phyloP scores from a whole-genome alignment of 768 basidiomycete genomes.

The Tricholoma sp. region DNA sequence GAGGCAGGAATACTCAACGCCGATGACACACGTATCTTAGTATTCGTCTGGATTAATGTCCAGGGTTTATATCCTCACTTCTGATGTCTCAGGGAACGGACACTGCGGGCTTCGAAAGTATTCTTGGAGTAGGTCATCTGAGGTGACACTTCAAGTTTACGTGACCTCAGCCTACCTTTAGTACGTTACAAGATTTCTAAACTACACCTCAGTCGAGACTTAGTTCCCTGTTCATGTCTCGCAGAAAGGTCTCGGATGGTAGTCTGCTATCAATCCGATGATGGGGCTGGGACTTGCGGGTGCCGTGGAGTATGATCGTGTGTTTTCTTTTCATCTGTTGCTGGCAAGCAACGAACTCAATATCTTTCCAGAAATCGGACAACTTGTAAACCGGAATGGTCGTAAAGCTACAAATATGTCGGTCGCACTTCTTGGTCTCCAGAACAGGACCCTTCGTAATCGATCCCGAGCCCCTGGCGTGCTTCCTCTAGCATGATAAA shows the following conservation, averaged over 20 bases:
- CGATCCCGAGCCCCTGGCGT: too few species aligned
- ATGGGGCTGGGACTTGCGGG: constrained; percentile 7
- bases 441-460: too few species aligned
- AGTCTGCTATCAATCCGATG: constrained; percentile 15
- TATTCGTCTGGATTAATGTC: constrained; percentile 4
- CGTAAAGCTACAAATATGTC: neutral
- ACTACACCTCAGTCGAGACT: constrained; percentile 19
- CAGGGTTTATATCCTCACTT: neutral
- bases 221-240: constrained; percentile 13
- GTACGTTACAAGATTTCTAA: constrained; percentile 18
- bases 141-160: neutral
- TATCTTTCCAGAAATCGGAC: neutral
- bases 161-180: constrained; percentile 8
- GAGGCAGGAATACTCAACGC: constrained; percentile 21
- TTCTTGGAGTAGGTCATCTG: neutral
- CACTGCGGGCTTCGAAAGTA: neutral
- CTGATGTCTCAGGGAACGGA: neutral
- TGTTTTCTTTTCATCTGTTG: neutral
- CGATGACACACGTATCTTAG: constrained; percentile 9
- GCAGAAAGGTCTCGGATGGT: constrained; percentile 25
- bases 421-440: neutral
- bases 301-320: constrained; percentile 8
- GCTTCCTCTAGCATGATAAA: too few species aligned
- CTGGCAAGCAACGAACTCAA: neutral
- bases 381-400: constrained; percentile 3